A percentile compares a stretch with the other conserved stretches of the same genome.
These are phyloP conservation scores for Nigrospora osmanthi DNA, from an alignment of 2,329 filamentous ascomycete genomes.

Conservation along the genomic window DNA sequence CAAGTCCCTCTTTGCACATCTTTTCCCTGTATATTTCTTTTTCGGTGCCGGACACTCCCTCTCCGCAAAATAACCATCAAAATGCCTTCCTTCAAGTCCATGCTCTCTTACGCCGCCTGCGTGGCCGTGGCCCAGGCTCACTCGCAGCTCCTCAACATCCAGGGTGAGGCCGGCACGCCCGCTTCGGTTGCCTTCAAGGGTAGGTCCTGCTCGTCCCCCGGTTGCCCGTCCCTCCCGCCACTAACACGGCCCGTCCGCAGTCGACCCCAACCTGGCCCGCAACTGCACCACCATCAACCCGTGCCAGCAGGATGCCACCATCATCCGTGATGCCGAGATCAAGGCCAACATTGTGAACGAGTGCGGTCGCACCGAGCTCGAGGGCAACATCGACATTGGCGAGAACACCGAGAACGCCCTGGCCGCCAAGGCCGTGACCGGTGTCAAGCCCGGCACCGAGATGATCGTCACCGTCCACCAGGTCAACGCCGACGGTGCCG, in stretches of 20 bases:
- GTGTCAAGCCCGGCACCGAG: conserved; percentile 36
- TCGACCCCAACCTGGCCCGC: conserved; percentile 47
- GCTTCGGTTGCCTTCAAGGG: conserved; percentile 41
- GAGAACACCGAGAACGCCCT: conserved; percentile 46
- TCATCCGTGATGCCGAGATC: conserved; percentile 53
- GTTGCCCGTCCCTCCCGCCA: not conserved
- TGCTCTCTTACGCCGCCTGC: conserved; percentile 25
- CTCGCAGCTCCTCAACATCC: conserved; percentile 37
- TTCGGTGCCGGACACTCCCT: conserved; percentile 22
- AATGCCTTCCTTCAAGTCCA: conserved; percentile 26
- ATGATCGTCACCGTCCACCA: conserved; percentile 44
- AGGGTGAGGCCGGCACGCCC: conserved; percentile 37
- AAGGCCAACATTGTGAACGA: conserved; percentile 43
- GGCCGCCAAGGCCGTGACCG: conserved; percentile 35
- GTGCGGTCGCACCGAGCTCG: conserved; percentile 54
- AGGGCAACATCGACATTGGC: conserved; percentile 54
- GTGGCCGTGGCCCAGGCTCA: conserved; percentile 30
- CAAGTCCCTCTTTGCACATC: no score
- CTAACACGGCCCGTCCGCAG: conserved; percentile 16
- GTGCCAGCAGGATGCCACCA: conserved; percentile 57
- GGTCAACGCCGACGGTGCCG: conserved; percentile 45
- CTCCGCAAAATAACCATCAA: conserved; percentile 13
- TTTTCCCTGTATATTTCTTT: conserved; percentile 10
- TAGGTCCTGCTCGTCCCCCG: conserved; percentile 9
- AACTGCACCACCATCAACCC: conserved; percentile 58